These are phyloP conservation scores for Setaria viridis DNA, from an alignment of 202 grass and related monocot species.

Conservation along the genomic window DNA sequence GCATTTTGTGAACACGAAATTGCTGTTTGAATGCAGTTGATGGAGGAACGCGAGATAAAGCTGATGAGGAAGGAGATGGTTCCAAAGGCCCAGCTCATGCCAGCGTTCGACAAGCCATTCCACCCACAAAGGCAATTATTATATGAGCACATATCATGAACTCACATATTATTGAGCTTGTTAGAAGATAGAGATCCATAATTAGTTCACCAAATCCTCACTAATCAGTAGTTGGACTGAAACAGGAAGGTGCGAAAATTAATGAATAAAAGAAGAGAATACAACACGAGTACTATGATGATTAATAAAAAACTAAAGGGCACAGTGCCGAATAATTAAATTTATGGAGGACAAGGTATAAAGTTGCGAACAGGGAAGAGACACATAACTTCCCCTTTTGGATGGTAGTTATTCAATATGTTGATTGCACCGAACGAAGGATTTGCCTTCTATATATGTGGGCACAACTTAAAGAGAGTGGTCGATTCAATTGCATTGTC, in stretches of 20 bases:
- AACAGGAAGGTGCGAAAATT: background rate
- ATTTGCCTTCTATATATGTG: too few species aligned
- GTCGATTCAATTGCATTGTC: too few species aligned
- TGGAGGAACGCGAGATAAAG: conserved; percentile 93
- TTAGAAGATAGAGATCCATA: background rate
- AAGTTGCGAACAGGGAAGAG: background rate
- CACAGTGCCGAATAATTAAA: background rate
- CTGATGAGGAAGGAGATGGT: conserved; percentile 98
- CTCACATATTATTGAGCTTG: conserved; percentile 21
- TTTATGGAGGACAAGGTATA: background rate
- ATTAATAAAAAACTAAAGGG: conserved; percentile 7
- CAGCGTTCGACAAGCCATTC: conserved; percentile 90
- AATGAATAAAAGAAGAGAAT: background rate
- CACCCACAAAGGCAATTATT: conserved; percentile 81
- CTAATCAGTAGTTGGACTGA: conserved; percentile 16
- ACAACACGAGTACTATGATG: background rate
- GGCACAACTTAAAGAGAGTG: too few species aligned
- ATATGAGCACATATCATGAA: conserved; percentile 36
- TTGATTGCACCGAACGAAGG: too few species aligned
- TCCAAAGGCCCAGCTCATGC: conserved; percentile 96
- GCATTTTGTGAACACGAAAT: background rate
- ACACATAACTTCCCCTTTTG: conserved; percentile 13
- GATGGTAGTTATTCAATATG: background rate
- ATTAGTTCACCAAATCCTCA: conserved; percentile 38
- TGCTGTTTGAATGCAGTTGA: conserved; percentile 44